A percentile compares a stretch with the other conserved stretches of the same genome.
Conservation (phyloP, 2,329 filamentous ascomycete species). For the Scorias spongiosa region DNA sequence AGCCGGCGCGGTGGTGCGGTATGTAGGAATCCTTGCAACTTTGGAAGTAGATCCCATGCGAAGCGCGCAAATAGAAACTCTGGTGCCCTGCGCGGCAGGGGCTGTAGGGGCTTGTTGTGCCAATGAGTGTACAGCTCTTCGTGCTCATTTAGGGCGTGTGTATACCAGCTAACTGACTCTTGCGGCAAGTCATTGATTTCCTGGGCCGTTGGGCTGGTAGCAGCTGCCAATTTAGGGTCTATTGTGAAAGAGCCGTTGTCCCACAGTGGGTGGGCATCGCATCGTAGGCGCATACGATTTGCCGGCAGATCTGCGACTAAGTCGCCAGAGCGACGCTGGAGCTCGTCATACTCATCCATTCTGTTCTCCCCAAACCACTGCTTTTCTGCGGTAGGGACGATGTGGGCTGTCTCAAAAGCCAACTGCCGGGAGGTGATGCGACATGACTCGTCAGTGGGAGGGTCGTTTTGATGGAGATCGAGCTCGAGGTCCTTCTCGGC, state of each 20-base stretch:
- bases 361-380: not conserved
- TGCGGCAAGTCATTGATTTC: not conserved
- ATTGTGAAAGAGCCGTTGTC: not conserved
- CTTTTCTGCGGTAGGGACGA: not conserved
- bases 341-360: not conserved
- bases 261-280: not conserved
- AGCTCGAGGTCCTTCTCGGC: too few species aligned
- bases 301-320: not conserved
- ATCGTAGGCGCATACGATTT: not conserved
- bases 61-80: slow-evolving; percentile 5
- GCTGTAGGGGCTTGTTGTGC: not conserved
- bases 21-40: slow-evolving; percentile 16
- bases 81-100: not conserved
- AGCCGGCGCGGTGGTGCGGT: not conserved
- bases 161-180: too few species aligned
- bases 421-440: too few species aligned
- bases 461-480: too few species aligned
- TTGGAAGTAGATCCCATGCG: slow-evolving; percentile 7
- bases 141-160: not conserved
- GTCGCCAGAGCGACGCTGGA: too few species aligned
- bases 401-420: not conserved
- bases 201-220: not conserved
- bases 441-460: too few species aligned
- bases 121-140: not conserved
- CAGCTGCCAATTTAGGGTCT: not conserved